Evolutionary conservation across 495 filamentous ascomycete species (phyloP).

Genomic region (Bryoglossum gracile): DNA sequence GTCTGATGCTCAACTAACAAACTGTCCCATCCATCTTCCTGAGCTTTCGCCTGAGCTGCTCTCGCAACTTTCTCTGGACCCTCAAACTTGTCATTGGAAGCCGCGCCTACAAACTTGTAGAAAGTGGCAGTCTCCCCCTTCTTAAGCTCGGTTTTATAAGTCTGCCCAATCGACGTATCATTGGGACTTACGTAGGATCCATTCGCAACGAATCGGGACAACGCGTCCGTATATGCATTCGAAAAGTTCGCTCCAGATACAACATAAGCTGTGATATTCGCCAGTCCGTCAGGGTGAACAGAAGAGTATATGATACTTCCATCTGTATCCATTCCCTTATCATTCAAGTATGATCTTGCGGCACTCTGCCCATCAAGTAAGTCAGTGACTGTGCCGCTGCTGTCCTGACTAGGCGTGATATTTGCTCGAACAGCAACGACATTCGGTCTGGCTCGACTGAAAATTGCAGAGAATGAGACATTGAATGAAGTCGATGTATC

Average conservation of each 20-base stretch:
- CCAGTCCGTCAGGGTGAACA: constrained; percentile 42
- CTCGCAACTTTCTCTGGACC: constrained; percentile 33
- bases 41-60: constrained; percentile 33
- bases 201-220: constrained; percentile 29
- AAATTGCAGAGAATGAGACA: constrained; percentile 48
- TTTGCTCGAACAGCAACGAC: constrained; percentile 40
- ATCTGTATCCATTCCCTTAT: constrained; percentile 35
- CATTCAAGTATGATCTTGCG: constrained; percentile 37
- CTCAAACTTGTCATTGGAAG: constrained; percentile 45
- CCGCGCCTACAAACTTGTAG: constrained; percentile 46
- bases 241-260: constrained; percentile 38
- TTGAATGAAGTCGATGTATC: constrained; percentile 39
- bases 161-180: constrained; percentile 44
- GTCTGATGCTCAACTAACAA: constrained; percentile 35
- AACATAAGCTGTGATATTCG: constrained; percentile 44
- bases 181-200: constrained; percentile 34
- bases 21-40: constrained; percentile 32
- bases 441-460: constrained; percentile 34
- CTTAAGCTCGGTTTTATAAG: constrained; percentile 34
- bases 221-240: constrained; percentile 26
- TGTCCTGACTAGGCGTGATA: constrained; percentile 35
- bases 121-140: constrained; percentile 34
- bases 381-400: constrained; percentile 42
- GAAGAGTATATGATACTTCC: constrained; percentile 39
- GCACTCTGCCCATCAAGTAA: constrained; percentile 48